phyloP scores from a whole-genome alignment of 2,329 filamentous ascomycete genomes.

The Ustulina deusta region DNA sequence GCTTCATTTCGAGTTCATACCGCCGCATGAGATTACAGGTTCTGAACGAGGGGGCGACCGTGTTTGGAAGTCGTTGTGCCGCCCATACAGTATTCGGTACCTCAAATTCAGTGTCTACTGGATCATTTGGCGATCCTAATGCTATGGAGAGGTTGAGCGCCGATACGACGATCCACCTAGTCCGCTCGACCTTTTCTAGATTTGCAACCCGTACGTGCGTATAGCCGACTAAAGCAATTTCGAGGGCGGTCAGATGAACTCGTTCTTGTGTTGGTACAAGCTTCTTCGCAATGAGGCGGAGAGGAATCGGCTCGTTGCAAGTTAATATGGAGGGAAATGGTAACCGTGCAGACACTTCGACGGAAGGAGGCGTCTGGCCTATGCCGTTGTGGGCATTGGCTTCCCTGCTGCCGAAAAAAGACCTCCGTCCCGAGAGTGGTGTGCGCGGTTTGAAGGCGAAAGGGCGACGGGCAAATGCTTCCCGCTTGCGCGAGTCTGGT shows the following conservation, averaged over 20 bases:
- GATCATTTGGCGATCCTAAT: slow-evolving; percentile 69
- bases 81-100: slow-evolving; percentile 81
- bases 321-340: slow-evolving; percentile 90
- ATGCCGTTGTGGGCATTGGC: slow-evolving; percentile 41
- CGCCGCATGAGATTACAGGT: slow-evolving; percentile 87
- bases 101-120: slow-evolving; percentile 74
- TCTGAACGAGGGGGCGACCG: slow-evolving; percentile 85
- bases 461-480: slow-evolving; percentile 84
- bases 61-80: slow-evolving; percentile 79
- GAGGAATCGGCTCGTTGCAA: slow-evolving; percentile 85
- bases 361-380: slow-evolving; percentile 69
- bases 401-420: slow-evolving; percentile 65
- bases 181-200: slow-evolving; percentile 75
- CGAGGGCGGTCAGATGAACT: slow-evolving; percentile 80
- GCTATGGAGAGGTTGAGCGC: slow-evolving; percentile 78
- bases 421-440: slow-evolving; percentile 58
- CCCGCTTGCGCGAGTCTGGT: slow-evolving; percentile 73
- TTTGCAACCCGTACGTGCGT: slow-evolving; percentile 85
- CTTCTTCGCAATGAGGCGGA: slow-evolving; percentile 84
- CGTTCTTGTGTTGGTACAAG: slow-evolving; percentile 75
- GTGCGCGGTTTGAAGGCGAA: slow-evolving; percentile 66
- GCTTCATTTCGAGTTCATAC: slow-evolving; percentile 85
- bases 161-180: slow-evolving; percentile 80
- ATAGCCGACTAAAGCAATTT: slow-evolving; percentile 83
- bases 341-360: slow-evolving; percentile 82